Evolutionary conservation across 352 stramenopile species (phyloP).

Genomic region (Phytophthora litchii): DNA sequence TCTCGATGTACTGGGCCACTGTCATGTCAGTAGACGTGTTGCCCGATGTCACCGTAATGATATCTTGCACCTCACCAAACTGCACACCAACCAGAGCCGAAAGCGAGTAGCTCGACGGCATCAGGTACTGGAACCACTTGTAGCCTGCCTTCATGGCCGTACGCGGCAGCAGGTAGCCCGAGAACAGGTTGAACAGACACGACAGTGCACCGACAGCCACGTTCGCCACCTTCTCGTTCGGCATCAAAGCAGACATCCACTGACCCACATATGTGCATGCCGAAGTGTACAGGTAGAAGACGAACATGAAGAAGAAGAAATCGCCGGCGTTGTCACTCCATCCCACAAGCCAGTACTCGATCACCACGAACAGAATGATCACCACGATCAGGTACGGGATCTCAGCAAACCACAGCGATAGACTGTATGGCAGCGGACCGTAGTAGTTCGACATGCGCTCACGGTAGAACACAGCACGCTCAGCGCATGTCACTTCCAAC

Average conservation of each 20-base stretch:
- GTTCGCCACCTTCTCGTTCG: constrained; percentile 80
- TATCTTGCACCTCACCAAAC: constrained; percentile 41
- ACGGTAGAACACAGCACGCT: constrained; percentile 62
- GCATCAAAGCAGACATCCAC: constrained; percentile 76
- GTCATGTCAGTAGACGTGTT: constrained; percentile 23
- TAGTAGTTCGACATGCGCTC: constrained; percentile 82
- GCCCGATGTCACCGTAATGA: constrained; percentile 20
- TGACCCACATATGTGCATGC: constrained; percentile 70
- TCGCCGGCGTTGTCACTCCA: constrained; percentile 37
- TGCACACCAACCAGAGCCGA: constrained; percentile 44
- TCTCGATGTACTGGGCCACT: constrained; percentile 25
- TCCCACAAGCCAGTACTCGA: constrained; percentile 74
- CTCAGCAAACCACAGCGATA: constrained; percentile 69
- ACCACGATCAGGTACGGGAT: constrained; percentile 66
- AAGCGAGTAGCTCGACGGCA: constrained; percentile 66
- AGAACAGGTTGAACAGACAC: constrained; percentile 74
- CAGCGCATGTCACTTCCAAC: constrained; percentile 48
- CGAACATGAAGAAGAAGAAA: constrained; percentile 49
- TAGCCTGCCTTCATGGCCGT: constrained; percentile 62
- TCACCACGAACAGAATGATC: constrained; percentile 48
- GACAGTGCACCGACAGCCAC: constrained; percentile 73
- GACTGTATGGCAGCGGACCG: constrained; percentile 61
- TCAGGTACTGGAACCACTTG: constrained; percentile 74
- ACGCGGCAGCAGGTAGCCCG: constrained; percentile 55
- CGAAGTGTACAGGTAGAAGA: constrained; percentile 72